Evolutionary conservation across 2,329 filamentous ascomycete species (phyloP), one percentile per base, ranked within the genome.

Genomic region (Zymoseptoria passerinii): DNA sequence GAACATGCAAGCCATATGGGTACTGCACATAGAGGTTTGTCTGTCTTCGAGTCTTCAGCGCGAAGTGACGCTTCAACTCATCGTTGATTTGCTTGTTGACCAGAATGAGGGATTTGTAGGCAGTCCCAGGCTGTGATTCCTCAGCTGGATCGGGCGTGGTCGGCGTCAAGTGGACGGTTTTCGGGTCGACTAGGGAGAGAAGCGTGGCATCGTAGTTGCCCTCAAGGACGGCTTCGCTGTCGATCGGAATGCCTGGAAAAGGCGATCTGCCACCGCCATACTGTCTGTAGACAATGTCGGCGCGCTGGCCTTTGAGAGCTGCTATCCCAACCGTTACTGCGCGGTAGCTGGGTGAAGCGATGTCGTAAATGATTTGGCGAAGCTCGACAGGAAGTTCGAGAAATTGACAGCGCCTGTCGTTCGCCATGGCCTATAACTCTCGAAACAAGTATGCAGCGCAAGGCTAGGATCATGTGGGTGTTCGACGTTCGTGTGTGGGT

Each of bases 21-120:
- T 76, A 75, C 8, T 70, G 66, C 53, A 78, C 63, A 62, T 74
- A 74, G 19, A 77, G 65, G 55, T 77, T 75, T 55, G 76, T 68
- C 35, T 58, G 67, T 60, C 62, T 58, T 28, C 67, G 63, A 9
- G 64, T 58, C 23, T 61, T 58, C n/a, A 64, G 61, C 35, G 65
- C 58, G 61, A 72, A 72, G 58, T 75, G 73, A 61, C 70, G 69
- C 19, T 59, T 66, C 48, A 76, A 59, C 61, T 76, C 74, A 29
- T 69, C 66, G 18, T 71, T 68, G 59, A 75, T 64, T 56, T 74
- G 68, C 52, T 68, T 71, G 60, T 71, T 75, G 40, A 65, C 35
- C 20, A 52, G 16, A 7, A 55, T 59, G 2, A 63, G 60, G 5
- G 62, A 58, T 50, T 65, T 58, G 50, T 62, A 62, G 28, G 59